These are phyloP conservation scores for Nakazawaea peltata DNA, from an alignment of 805 yeast genomes.

Conservation along the genomic window DNA sequence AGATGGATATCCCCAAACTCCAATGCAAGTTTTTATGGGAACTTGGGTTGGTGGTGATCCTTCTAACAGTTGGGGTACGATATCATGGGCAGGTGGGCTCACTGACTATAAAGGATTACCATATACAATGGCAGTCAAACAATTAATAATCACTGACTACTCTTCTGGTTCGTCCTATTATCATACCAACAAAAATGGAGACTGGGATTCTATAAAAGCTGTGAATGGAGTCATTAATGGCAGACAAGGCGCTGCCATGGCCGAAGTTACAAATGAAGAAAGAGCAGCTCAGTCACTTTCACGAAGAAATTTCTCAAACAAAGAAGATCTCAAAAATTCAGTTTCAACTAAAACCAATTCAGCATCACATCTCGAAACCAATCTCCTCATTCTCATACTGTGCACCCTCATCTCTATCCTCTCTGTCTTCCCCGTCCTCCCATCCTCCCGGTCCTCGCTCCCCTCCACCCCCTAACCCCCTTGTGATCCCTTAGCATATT, in stretches of 20 bases:
- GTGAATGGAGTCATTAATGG: conserved; percentile 56
- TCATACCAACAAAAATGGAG: conserved; percentile 48
- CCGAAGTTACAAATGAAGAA: conserved; percentile 26
- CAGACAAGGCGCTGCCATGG: conserved; percentile 36
- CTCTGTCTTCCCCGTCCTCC: too few species aligned
- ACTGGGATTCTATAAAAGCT: conserved; percentile 52
- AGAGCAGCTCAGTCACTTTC: too few species aligned
- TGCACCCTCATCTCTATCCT: too few species aligned
- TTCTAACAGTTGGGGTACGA: conserved; percentile 54
- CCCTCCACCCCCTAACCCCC: too few species aligned
- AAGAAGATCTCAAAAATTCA: too few species aligned
- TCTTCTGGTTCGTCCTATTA: conserved; percentile 54
- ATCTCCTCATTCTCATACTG: too few species aligned
- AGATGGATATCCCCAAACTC: conserved; percentile 86
- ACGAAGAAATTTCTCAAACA: too few species aligned
- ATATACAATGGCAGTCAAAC: conserved; percentile 56
- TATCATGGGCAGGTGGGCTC: conserved; percentile 76
- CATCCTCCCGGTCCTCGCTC: too few species aligned
- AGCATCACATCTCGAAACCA: too few species aligned
- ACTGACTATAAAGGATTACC: conserved; percentile 63
- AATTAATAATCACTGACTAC: conserved; percentile 58
- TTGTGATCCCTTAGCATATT: too few species aligned
- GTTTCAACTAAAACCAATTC: too few species aligned
- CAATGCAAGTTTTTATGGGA: conserved; percentile 66
- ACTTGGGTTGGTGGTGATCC: conserved; percentile 83